Base-by-base conservation (phyloP, 169 alveolate species). In the Ichthyophthirius multifiliis region DNA sequence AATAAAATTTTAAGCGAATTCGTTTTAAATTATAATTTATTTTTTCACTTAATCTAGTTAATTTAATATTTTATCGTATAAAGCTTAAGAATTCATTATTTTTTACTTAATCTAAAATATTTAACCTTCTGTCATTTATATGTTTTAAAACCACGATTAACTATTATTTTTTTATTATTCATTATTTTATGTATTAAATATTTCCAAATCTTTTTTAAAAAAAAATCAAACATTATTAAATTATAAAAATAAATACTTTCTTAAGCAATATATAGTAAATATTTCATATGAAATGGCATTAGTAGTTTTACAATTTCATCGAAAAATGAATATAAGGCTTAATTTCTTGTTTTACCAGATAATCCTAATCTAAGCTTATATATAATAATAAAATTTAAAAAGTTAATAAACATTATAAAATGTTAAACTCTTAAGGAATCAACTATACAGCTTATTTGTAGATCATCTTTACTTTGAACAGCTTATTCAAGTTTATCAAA, bases 261-360 rank as follows among this genome's bases (percentile, higher is more conserved):
- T 10, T 34, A 27, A 27, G 71, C 71, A 10, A 55, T 55, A 34
- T 39, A 55, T 3, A 55, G 23, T 39, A 55, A 55, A 55, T 55
- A 55, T 27, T 55, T 55, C 71, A 55, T 55, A 55, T 55, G 71
- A 7, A 55, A 55, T 18, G 71, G 71, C 71, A 55, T 55, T 1
- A 55, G 23, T 15, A 55, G 39, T 27, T 55, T 55, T 10, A 55
- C 71, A 2, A 55, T 55, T 27, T 55, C 71, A 55, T 55, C 71
- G 13, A 27, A 55, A 27, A 55, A 55, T 18, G 71, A 55, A 55
- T 55, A 16, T 1, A 55, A 39, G 23, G 71, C 71, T 55, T 55
- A 7, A 27, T 55, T 55, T 27, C 71, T 55, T 12, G 71, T 55
- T 55, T 55, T 55, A 10, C 71, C 71, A 1, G 71, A 55, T 10